Evolutionary conservation across 2,329 filamentous ascomycete species (phyloP).

Genomic region (Colletotrichum incanum): DNA sequence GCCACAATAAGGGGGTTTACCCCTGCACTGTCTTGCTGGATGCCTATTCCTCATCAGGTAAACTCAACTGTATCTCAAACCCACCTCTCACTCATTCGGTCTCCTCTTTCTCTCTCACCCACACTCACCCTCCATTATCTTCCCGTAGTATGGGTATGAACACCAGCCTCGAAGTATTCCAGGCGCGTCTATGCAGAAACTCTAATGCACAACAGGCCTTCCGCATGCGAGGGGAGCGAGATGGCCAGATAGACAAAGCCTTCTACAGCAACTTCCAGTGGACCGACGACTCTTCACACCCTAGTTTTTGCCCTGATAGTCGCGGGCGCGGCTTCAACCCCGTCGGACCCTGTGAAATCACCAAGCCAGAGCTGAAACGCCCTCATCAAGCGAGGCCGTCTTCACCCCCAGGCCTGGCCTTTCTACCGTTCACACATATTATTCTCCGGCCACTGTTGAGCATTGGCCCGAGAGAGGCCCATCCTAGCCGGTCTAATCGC

Average conservation of each 20-base stretch:
- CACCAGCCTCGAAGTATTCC: not conserved
- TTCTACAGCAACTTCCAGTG: not conserved
- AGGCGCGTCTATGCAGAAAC: not conserved
- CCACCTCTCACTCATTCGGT: constrained; percentile 2
- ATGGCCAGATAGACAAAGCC: not conserved
- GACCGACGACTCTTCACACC: constrained; percentile 1
- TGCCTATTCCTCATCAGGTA: not conserved
- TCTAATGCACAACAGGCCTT: constrained; percentile 9
- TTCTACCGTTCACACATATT: not conserved
- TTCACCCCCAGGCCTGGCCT: not conserved
- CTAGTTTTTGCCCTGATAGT: not conserved
- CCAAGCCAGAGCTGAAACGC: constrained; percentile 25
- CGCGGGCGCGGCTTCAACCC: not conserved
- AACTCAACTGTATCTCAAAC: not conserved
- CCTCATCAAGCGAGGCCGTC: constrained; percentile 17
- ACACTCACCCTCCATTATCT: not conserved
- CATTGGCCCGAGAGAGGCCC: constrained; percentile 5
- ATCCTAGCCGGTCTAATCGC: not conserved
- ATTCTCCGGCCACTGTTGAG: not conserved
- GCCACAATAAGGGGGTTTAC: not conserved
- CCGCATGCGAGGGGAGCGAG: not conserved
- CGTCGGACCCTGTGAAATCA: constrained; percentile 2
- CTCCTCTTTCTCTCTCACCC: not conserved
- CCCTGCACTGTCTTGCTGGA: constrained; percentile 18
- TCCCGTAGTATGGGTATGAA: not conserved